phyloP scores from a whole-genome alignment of 306 rosid genomes.

The Rubus idaeus region DNA sequence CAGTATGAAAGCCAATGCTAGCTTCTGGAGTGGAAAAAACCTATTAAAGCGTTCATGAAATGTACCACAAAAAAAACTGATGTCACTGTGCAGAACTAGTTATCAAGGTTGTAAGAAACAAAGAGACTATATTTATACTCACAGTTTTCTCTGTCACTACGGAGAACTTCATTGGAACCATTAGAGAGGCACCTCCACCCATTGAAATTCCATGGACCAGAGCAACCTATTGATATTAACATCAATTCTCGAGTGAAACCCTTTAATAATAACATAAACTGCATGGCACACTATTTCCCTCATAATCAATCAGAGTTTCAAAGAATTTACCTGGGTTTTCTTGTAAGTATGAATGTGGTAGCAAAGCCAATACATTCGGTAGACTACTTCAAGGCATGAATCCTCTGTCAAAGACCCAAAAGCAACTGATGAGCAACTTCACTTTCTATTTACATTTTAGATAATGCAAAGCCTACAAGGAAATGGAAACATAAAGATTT shows the following conservation, averaged over 20 bases:
- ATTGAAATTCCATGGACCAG: conserved; percentile 88
- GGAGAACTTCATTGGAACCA: conserved; percentile 88
- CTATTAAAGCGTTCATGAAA: conserved; percentile 38
- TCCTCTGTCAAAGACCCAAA: conserved; percentile 64
- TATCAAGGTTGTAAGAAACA: neutral
- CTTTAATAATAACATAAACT: conserved; percentile 11
- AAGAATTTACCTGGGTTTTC: conserved; percentile 63
- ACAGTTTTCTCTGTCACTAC: conserved; percentile 91
- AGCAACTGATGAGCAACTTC: conserved; percentile 20
- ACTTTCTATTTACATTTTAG: neutral
- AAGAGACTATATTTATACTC: conserved; percentile 32
- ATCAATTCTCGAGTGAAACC: conserved; percentile 9
- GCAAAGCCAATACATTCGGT: conserved; percentile 92
- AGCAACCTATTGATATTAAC: conserved; percentile 58
- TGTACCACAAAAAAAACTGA: conserved; percentile 3
- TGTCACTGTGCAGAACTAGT: conserved; percentile 6
- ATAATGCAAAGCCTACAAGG: neutral
- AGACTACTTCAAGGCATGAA: conserved; percentile 83
- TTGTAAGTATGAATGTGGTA: conserved; percentile 85
- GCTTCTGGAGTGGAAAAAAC: conserved; percentile 95
- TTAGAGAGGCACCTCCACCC: conserved; percentile 96
- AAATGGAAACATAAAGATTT: neutral
- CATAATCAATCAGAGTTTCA: neutral
- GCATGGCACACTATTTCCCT: neutral
- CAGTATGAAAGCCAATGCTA: conserved; percentile 91